phyloP scores from a whole-genome alignment of 2,329 filamentous ascomycete species.

The Stagonosporopsis chrysanthemi region DNA sequence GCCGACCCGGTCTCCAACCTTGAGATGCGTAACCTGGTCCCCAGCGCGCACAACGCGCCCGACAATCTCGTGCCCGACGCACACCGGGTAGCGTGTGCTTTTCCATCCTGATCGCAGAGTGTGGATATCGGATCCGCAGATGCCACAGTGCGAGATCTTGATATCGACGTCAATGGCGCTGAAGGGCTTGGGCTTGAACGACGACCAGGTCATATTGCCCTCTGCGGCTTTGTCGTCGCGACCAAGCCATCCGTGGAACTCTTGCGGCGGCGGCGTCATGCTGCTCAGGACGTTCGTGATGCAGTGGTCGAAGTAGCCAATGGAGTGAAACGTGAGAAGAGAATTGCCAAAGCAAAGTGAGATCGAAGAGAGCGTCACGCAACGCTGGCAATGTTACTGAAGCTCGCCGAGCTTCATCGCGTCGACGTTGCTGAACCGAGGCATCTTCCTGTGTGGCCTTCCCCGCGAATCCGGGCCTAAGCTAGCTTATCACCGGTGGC shows the following conservation, averaged over 20 bases:
- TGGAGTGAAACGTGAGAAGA: neutral
- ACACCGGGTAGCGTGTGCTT: slow-evolving; percentile 53
- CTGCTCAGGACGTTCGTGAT: neutral
- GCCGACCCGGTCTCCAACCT: slow-evolving; percentile 67
- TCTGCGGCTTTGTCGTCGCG: slow-evolving; percentile 57
- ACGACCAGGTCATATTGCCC: slow-evolving; percentile 63
- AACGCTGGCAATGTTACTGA: neutral
- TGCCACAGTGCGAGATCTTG: slow-evolving; percentile 43
- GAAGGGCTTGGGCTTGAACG: slow-evolving; percentile 56
- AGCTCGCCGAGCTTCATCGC: slow-evolving; percentile 8
- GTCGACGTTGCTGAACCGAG: slow-evolving; percentile 12
- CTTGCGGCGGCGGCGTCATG: slow-evolving; percentile 49
- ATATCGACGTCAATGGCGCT: slow-evolving; percentile 45
- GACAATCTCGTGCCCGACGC: slow-evolving; percentile 55
- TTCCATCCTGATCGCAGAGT: slow-evolving; percentile 54
- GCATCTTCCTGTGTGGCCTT: slow-evolving; percentile 6
- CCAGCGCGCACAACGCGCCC: slow-evolving; percentile 50
- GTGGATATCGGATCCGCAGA: slow-evolving; percentile 50
- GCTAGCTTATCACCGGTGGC: slow-evolving; percentile 6
- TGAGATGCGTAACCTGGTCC: slow-evolving; percentile 54
- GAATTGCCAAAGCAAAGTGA: neutral
- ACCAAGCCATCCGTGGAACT: slow-evolving; percentile 66
- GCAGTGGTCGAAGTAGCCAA: too few species aligned
- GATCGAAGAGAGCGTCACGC: neutral
- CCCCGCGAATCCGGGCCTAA: slow-evolving; percentile 18